Base-by-base conservation (phyloP, 192 early-diverging fungal species). In the Paraglomus occultum region DNA sequence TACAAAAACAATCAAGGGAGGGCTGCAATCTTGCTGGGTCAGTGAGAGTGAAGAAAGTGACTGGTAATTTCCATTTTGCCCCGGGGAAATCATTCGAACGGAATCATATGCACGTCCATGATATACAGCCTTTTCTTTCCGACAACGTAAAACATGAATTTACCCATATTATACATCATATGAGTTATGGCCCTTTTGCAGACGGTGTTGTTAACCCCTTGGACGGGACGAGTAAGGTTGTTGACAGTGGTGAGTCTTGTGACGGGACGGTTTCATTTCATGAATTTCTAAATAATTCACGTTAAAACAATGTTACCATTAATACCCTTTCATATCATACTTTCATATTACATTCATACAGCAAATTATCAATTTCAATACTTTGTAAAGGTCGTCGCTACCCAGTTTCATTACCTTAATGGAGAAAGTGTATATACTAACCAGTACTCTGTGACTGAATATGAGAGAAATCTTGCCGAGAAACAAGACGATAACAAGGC, bases 361-460 rank as follows among this genome's bases (percentile, higher is more conserved):
- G 55, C 59, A 8, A 51, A 42, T 62, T 55, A 51, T 55, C 87
- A 88, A 79, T 97, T 84, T 83, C 94, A 97, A 73, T 97, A 97
- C 80, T 97, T 93, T 74, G 69, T 92, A 58, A 96, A 96, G 79
- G 92, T 99, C 12, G 96, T 99, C 2, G 88, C 90, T 45, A 97
- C 95, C 5, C 85, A 92, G 57, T 83, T 92, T 71, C 59, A 77
- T 17, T 94, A 84, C 77, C 67, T 89, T 51, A 87, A 91, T 73
- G 86, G 87, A 50, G 75, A 77, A 8, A 81, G 77, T n/a, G 77
- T 93, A 15, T 81, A 80, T 70, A 95, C 95, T 5, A 99, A 99
- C 78, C 95, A 99, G 77, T 97, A 93, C 73, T 93, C 95, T 20
- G 92, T 90, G 8, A 99, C 95, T 1, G 92, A 96, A 77, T 88